Percentiles rank a stretch among this genome's conserved stretches.
phyloP scores from a whole-genome alignment of 139 green algal species.

The Zygnema circumcarinatum region DNA sequence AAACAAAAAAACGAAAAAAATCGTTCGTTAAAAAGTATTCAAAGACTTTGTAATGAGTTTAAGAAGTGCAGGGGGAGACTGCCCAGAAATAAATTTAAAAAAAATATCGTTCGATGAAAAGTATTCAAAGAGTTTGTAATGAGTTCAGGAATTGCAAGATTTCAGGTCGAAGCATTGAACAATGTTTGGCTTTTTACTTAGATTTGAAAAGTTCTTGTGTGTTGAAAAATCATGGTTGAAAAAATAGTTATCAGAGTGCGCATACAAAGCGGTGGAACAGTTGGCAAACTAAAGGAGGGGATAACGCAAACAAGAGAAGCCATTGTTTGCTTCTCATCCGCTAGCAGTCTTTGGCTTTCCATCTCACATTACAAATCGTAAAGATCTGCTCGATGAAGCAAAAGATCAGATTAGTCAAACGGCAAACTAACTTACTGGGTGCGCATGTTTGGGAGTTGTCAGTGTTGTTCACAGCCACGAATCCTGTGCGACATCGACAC shows the following conservation, averaged over 20 bases:
- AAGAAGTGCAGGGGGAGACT: neutral
- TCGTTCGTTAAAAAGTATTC: neutral
- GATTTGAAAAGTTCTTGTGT: too few relatives aligned
- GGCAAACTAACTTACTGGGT: neutral
- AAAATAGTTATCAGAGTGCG: neutral
- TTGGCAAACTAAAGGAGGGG: neutral
- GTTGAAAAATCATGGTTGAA: slow-evolving; percentile 8
- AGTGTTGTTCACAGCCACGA: slow-evolving; percentile 22
- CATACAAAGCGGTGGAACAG: neutral
- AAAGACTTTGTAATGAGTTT: neutral
- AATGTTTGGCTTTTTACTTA: too few relatives aligned
- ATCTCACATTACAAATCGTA: neutral
- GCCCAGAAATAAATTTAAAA: neutral
- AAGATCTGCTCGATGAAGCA: neutral
- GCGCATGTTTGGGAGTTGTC: slow-evolving; percentile 31
- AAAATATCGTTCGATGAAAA: neutral
- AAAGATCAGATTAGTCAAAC: neutral
- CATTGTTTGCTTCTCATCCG: neutral
- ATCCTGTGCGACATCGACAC: slow-evolving; percentile 17
- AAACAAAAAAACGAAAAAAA: neutral
- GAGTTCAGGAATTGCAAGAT: too few relatives aligned
- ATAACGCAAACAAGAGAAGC: neutral
- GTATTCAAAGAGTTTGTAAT: too few relatives aligned
- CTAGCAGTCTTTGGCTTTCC: neutral
- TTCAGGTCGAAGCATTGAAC: too few relatives aligned